Conservation (phyloP, 2,329 filamentous ascomycete genomes). For the Aureobasidium namibiae region DNA sequence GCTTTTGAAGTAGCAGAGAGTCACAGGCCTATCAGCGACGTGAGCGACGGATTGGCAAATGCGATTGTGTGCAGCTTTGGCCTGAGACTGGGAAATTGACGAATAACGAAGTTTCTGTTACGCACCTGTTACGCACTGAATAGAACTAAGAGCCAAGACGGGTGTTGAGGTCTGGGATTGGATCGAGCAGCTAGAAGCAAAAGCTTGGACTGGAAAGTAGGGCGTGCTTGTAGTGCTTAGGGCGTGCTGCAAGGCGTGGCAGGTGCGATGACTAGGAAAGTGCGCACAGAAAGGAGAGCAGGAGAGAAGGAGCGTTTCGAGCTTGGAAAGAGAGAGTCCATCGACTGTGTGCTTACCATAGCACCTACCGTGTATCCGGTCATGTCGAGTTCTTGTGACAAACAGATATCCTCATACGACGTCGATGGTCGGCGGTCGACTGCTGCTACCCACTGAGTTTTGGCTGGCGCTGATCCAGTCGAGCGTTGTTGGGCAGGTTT, state of each 20-base stretch:
- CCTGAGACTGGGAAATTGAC: background rate
- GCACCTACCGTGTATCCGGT: background rate
- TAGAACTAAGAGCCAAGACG: background rate
- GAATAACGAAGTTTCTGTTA: conserved; percentile 9
- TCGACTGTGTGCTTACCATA: background rate
- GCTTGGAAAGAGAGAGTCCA: background rate
- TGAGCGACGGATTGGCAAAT: conserved; percentile 8
- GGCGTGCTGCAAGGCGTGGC: background rate
- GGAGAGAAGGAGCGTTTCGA: background rate
- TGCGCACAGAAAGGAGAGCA: background rate
- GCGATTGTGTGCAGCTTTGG: background rate
- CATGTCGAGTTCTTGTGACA: background rate
- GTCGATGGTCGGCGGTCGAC: background rate
- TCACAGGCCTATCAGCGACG: conserved; percentile 8
- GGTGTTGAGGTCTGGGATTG: conserved; percentile 9
- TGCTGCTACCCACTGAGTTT: background rate
- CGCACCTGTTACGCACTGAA: conserved; percentile 6
- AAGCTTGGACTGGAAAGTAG: conserved; percentile 5
- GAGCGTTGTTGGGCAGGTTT: background rate
- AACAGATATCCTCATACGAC: background rate
- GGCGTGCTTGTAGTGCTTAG: conserved; percentile 9
- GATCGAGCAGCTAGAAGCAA: background rate
- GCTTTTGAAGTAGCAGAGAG: background rate
- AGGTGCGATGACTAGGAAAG: background rate
- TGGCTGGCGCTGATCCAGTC: background rate